A percentile compares a stretch with the other conserved stretches of the same genome.
Evolutionary conservation across 2,329 filamentous ascomycete species (phyloP).

Genomic region (Aureobasidium sp.): DNA sequence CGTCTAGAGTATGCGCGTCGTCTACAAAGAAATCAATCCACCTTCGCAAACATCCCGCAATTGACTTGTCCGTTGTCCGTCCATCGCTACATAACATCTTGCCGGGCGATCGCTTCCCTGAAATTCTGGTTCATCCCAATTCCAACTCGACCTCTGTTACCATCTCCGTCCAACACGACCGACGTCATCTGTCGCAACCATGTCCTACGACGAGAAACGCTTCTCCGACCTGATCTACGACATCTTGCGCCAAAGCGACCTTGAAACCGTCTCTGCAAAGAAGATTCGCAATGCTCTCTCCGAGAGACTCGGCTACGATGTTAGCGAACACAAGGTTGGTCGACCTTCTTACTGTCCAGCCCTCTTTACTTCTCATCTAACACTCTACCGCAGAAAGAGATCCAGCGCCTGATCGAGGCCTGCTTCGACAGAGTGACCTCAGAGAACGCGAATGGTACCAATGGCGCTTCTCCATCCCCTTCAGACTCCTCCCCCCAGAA

Average conservation of each 20-base stretch:
- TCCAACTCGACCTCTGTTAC: background rate
- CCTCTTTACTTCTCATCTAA: slow-evolving; percentile 10
- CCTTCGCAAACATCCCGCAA: slow-evolving; percentile 4
- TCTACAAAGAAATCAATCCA: slow-evolving; percentile 2
- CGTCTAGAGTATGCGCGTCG: slow-evolving; percentile 11
- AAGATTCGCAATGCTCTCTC: slow-evolving; percentile 58
- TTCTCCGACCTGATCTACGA: slow-evolving; percentile 49
- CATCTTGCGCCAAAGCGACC: slow-evolving; percentile 53
- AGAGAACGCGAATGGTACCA: slow-evolving; percentile 19
- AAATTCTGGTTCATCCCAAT: background rate
- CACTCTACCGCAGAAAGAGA: slow-evolving; percentile 30
- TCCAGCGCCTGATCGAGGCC: slow-evolving; percentile 42
- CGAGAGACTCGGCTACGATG: slow-evolving; percentile 53
- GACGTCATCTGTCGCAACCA: slow-evolving; percentile 14
- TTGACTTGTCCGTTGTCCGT: background rate
- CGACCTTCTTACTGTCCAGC: background rate
- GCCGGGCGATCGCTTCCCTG: background rate
- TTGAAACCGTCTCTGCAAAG: slow-evolving; percentile 60
- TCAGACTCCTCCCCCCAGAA: slow-evolving; percentile 26
- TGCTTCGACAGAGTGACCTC: slow-evolving; percentile 42
- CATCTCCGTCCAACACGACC: slow-evolving; percentile 31
- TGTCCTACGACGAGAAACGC: slow-evolving; percentile 16
- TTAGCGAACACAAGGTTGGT: slow-evolving; percentile 54
- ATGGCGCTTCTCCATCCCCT: slow-evolving; percentile 22
- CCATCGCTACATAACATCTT: background rate